Evolutionary conservation across 306 rosid genomes (phyloP).

Genomic region (Pyrus betulifolia): DNA sequence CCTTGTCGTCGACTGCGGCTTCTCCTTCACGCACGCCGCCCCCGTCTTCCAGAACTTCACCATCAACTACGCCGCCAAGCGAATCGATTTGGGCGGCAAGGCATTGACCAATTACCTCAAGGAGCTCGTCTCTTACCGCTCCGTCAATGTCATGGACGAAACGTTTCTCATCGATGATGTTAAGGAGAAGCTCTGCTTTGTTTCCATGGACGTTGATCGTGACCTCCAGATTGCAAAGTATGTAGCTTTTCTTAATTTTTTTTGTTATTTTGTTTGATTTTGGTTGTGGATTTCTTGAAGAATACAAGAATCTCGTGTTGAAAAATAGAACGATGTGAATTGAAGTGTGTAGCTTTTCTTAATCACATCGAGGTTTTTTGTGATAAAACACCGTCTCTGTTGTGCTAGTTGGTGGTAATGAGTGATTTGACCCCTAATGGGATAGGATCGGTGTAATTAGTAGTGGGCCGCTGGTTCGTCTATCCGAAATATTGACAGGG

Average conservation of each 20-base stretch:
- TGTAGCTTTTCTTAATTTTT: background rate
- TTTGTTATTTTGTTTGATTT: background rate
- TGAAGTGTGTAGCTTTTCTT: background rate
- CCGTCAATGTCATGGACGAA: constrained; percentile 88
- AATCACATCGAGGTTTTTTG: background rate
- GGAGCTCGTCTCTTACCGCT: constrained; percentile 76
- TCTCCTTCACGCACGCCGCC: constrained; percentile 81
- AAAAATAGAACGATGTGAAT: too few species aligned
- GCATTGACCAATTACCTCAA: constrained; percentile 83
- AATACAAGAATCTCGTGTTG: background rate
- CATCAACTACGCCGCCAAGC: constrained; percentile 58
- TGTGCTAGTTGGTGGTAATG: background rate
- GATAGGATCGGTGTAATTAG: background rate
- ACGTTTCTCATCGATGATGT: constrained; percentile 80
- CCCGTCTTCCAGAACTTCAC: constrained; percentile 88
- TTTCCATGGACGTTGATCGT: constrained; percentile 58
- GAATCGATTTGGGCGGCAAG: constrained; percentile 87
- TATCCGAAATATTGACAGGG: background rate
- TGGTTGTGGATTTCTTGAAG: background rate
- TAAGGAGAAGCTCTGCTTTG: constrained; percentile 90
- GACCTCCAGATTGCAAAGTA: constrained; percentile 69
- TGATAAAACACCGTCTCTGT: background rate
- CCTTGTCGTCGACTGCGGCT: constrained; percentile 86
- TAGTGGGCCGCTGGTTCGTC: background rate
- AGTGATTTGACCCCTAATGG: background rate